These are phyloP conservation scores for Aspergillus wentii DNA, from an alignment of 495 filamentous ascomycete species.

Conservation along the genomic window DNA sequence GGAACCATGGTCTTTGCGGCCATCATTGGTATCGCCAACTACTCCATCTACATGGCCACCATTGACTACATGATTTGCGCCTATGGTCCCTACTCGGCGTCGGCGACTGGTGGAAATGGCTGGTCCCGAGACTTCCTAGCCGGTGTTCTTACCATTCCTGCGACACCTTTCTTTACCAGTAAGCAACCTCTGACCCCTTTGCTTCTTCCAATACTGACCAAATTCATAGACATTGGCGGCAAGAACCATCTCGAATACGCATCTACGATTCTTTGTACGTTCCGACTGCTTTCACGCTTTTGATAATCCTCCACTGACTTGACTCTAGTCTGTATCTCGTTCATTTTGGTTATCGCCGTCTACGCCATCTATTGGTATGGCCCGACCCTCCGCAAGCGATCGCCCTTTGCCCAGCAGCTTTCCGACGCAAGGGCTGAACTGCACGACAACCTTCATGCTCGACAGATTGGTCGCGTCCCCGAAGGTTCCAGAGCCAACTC, in stretches of 20 bases:
- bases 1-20: constrained; percentile 58
- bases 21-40: constrained; percentile 66
- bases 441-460: constrained; percentile 32
- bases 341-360: constrained; percentile 65
- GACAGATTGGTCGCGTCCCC: constrained; percentile 33
- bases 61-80: constrained; percentile 72
- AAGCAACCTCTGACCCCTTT: constrained; percentile 15
- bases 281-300: neutral
- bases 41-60: constrained; percentile 68
- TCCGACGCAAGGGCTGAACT: constrained; percentile 46
- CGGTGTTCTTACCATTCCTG: constrained; percentile 69
- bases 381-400: constrained; percentile 59
- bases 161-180: constrained; percentile 62
- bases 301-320: neutral
- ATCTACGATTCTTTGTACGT: constrained; percentile 62
- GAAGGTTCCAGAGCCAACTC: constrained; percentile 38
- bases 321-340: constrained; percentile 53
- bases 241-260: constrained; percentile 60
- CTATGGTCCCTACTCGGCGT: constrained; percentile 68
- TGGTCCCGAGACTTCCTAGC: constrained; percentile 79
- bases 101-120: constrained; percentile 68
- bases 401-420: constrained; percentile 70
- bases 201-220: neutral
- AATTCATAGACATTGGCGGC: constrained; percentile 51
- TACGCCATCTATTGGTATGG: constrained; percentile 79